Evolutionary conservation across 2,329 filamentous ascomycete genomes (phyloP), one percentile per base, ranked within the genome.

Genomic region (Laburnicola sp.): DNA sequence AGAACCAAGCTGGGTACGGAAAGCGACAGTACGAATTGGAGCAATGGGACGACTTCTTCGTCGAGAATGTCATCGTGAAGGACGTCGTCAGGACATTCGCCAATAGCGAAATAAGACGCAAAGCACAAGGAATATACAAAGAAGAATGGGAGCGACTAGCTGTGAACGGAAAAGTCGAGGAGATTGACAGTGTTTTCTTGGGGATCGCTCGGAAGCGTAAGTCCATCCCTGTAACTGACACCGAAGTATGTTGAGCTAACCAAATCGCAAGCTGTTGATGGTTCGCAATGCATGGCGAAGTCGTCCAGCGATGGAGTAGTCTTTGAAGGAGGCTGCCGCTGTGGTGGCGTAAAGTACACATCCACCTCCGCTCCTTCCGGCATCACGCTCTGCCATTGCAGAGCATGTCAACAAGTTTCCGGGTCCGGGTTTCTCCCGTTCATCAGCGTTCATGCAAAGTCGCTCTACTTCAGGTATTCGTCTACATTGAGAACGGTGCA

Each of bases 381-480:
- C 23, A 61, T 78, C 26, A 69, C 66, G 16, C 63, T 75, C 48
- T 82, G 78, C 62, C 73, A 80, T 59, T 82, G 79, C 58, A 65
- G 62, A n/a, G 74, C 74, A 35, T 82, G 79, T 54, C 77, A 78
- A 50, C 76, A 76, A 58, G 53, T 78, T 34, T 75, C 78, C 2
- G 78, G 79, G 9, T 74, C 72, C 3, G 73, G 74, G 1, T 81
- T 72, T 50, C 65, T 79, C 31, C 69, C 74, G 3, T 81, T 78
- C 53, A 66, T 70, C 6, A 52, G 67, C 6, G 73, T 80, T 35
- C 63, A 71, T 0, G 54, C 52, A 32, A 49, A 58, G 6, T 54
- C 67, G 25, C 54, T 81, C 36, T 69, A 60, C 7, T 76, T 71
- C 45, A 68, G 66, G 38, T 48, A 56, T 23, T 45, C 58, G 7